A percentile compares a stretch with the other conserved stretches of the same genome.
Conservation (phyloP, 1,139 yeast genomes). For the Taphrina confusa region DNA sequence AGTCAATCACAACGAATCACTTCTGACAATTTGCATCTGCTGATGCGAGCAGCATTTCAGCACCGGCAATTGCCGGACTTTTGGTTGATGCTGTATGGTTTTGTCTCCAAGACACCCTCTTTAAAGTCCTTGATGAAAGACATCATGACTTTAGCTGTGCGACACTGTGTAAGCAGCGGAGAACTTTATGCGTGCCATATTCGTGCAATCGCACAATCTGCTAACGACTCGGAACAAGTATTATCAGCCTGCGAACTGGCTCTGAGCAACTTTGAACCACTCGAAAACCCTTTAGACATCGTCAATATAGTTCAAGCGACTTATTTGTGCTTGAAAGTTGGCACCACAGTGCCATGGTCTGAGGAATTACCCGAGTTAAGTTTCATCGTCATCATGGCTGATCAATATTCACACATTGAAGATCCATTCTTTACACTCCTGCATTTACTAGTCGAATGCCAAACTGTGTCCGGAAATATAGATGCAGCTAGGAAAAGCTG, state of each 20-base stretch:
- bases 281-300: background rate
- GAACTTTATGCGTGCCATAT: background rate
- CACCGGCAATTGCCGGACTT: background rate
- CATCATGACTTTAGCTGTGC: background rate
- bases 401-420: background rate
- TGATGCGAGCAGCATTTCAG: background rate
- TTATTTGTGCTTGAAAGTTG: background rate
- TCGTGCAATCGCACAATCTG: background rate
- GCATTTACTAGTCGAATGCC: constrained; percentile 14
- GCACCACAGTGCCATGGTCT: background rate
- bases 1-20: no score
- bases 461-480: constrained; percentile 34
- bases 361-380: background rate
- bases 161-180: background rate
- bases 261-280: background rate
- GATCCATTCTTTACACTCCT: constrained; percentile 16
- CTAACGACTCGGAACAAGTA: background rate
- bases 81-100: background rate
- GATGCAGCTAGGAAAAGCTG: constrained; percentile 46
- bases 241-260: constrained; percentile 3
- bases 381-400: background rate
- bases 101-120: background rate
- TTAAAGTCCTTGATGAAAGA: background rate
- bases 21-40: background rate
- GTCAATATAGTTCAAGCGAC: background rate